A percentile compares a stretch with the other conserved stretches of the same genome.
phyloP scores from a whole-genome alignment of 306 rosid genomes.

The Prunus fruticosa region DNA sequence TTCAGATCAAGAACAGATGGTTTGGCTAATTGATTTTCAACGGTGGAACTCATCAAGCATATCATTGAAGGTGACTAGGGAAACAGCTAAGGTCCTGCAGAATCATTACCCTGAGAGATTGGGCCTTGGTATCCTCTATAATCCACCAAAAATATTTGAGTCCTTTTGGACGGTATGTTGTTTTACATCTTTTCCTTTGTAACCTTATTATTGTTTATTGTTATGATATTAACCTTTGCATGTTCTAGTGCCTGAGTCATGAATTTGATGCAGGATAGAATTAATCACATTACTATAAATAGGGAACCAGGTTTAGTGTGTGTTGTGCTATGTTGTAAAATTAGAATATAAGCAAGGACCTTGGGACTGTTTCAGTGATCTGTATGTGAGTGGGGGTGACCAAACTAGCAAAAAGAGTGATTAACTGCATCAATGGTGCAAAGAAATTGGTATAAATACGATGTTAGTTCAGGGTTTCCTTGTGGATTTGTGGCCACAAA shows the following conservation, averaged over 20 bases:
- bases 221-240: not conserved
- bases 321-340: not conserved
- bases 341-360: not conserved
- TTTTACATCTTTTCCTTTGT: not conserved
- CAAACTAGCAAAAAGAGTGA: not conserved
- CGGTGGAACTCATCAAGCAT: slow-evolving; percentile 56
- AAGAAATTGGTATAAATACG: not conserved
- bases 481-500: not conserved
- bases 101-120: slow-evolving; percentile 82
- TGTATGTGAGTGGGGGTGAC: not conserved
- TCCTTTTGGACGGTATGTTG: slow-evolving; percentile 79
- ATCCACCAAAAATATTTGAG: slow-evolving; percentile 83
- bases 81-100: slow-evolving; percentile 62
- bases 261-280: not conserved
- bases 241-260: too few species aligned
- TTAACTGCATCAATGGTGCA: not conserved
- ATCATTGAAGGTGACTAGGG: slow-evolving; percentile 65
- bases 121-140: slow-evolving; percentile 70
- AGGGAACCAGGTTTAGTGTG: not conserved
- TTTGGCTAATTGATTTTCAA: slow-evolving; percentile 79
- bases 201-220: not conserved
- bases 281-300: not conserved
- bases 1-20: slow-evolving; percentile 67
- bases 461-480: not conserved
- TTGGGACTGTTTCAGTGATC: not conserved